Evolutionary conservation across 169 alveolate genomes (phyloP).

Genomic region (Plasmodium relictum): DNA sequence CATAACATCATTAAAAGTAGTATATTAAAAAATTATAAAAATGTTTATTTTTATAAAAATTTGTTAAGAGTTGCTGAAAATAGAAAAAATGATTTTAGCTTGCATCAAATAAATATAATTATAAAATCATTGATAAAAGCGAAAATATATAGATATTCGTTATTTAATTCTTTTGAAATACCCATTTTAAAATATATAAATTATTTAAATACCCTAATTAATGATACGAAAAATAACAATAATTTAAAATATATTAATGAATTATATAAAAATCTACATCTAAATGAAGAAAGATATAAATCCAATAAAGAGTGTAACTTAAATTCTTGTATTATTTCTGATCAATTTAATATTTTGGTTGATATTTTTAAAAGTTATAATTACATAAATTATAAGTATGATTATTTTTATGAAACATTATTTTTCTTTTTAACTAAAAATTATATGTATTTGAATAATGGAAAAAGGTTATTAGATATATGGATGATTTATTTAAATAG

Average conservation of each 20-base stretch:
- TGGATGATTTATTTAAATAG: conserved; percentile 30
- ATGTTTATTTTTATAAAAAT: conserved; percentile 63
- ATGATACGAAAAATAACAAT: background rate
- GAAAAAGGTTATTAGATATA: conserved; percentile 3
- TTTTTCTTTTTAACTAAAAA: conserved; percentile 62
- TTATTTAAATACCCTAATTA: conserved; percentile 8
- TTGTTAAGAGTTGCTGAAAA: conserved; percentile 53
- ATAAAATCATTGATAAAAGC: conserved; percentile 56
- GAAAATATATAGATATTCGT: conserved; percentile 40
- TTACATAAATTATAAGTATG: conserved; percentile 8
- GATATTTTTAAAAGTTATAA: conserved; percentile 45
- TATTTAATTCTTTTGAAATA: conserved; percentile 41
- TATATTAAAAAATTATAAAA: conserved; percentile 40
- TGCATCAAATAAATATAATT: conserved; percentile 65
- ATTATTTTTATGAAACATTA: conserved; percentile 27
- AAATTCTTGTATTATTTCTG: conserved; percentile 25
- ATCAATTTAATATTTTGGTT: conserved; percentile 29
- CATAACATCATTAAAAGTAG: conserved; percentile 63
- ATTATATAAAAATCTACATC: background rate
- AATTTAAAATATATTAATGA: background rate
- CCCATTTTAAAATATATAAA: conserved; percentile 67
- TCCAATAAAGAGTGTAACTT: background rate
- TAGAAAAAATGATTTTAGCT: conserved; percentile 37
- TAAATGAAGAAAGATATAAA: background rate
- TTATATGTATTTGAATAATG: conserved; percentile 19